Conservation (phyloP, 495 filamentous ascomycete genomes). For the Trichocladium antarcticum region DNA sequence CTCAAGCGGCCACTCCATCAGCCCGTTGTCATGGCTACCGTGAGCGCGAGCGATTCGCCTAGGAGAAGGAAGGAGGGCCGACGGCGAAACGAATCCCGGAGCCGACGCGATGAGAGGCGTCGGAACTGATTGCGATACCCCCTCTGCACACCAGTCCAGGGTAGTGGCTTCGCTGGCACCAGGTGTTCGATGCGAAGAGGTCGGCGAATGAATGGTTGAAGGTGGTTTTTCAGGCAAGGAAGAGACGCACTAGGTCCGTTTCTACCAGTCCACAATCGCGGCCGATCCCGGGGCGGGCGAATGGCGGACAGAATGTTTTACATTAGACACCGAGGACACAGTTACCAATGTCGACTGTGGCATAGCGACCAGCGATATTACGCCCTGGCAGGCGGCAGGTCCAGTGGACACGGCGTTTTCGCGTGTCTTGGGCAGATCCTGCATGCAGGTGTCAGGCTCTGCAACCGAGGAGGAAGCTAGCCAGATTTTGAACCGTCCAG, state of each 20-base stretch:
- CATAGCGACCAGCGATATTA: slow-evolving; percentile 33
- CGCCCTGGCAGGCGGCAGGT: slow-evolving; percentile 37
- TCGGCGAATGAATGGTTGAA: slow-evolving; percentile 10
- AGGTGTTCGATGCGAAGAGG: slow-evolving; percentile 12
- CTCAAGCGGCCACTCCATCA: slow-evolving; percentile 46
- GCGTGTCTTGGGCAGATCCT: slow-evolving; percentile 20
- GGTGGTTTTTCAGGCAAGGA: slow-evolving; percentile 10
- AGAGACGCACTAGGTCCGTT: slow-evolving; percentile 5
- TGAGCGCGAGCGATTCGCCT: slow-evolving; percentile 24
- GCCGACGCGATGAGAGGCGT: slow-evolving; percentile 21
- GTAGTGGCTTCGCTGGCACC: slow-evolving; percentile 11
- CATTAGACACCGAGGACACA: slow-evolving; percentile 17
- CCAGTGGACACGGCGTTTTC: slow-evolving; percentile 26
- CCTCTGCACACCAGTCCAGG: neutral
- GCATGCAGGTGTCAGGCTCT: slow-evolving; percentile 24
- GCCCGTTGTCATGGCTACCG: slow-evolving; percentile 40
- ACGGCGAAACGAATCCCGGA: slow-evolving; percentile 18
- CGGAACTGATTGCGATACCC: slow-evolving; percentile 14
- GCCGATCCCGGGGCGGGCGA: slow-evolving; percentile 13
- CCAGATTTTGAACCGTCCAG: slow-evolving; percentile 12
- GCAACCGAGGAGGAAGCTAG: slow-evolving; percentile 21
- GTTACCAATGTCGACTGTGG: slow-evolving; percentile 17
- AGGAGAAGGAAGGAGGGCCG: slow-evolving; percentile 22
- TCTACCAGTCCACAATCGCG: slow-evolving; percentile 7
- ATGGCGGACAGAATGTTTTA: slow-evolving; percentile 13